Evolutionary conservation across 2,329 filamentous ascomycete genomes (phyloP).

Genomic region (Clonostachys byssicola): DNA sequence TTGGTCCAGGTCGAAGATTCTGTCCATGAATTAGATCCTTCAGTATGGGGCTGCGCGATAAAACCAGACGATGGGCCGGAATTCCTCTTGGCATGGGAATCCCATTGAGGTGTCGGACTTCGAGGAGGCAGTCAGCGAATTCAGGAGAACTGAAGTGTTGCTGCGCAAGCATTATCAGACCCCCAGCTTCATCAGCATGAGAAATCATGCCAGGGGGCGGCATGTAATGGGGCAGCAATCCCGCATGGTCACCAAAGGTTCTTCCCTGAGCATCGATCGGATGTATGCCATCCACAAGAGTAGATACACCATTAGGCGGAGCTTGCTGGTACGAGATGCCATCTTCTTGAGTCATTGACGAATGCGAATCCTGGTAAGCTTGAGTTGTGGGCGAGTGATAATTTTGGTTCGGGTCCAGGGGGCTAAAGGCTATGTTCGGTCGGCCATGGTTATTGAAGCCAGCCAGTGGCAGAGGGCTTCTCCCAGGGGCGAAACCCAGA

Average conservation of each 20-base stretch:
- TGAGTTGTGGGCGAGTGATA: constrained; percentile 54
- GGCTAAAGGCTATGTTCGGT: constrained; percentile 24
- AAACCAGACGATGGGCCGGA: constrained; percentile 49
- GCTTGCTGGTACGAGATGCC: constrained; percentile 33
- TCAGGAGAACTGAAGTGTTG: constrained; percentile 23
- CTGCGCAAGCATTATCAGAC: constrained; percentile 31
- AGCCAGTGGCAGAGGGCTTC: background rate
- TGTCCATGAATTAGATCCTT: constrained; percentile 10
- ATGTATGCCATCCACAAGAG: constrained; percentile 18
- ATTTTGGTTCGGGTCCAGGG: constrained; percentile 21
- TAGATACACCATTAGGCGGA: constrained; percentile 27
- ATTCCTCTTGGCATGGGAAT: constrained; percentile 32
- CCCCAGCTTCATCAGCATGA: constrained; percentile 23
- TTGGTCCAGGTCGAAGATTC: constrained; percentile 11
- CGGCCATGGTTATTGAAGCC: constrained; percentile 30
- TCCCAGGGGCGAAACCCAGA: no score
- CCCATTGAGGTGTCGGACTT: constrained; percentile 37
- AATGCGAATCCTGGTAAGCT: constrained; percentile 59
- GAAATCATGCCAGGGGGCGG: constrained; percentile 8
- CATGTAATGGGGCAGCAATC: constrained; percentile 15
- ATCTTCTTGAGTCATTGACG: constrained; percentile 44
- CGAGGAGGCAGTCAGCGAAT: constrained; percentile 38
- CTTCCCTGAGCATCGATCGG: no score
- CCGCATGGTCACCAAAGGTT: no score
- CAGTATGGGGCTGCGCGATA: constrained; percentile 42